Evolutionary conservation across 257 asterid genomes (phyloP), one percentile per base, ranked within the genome.

Genomic region (Datura wrightii): DNA sequence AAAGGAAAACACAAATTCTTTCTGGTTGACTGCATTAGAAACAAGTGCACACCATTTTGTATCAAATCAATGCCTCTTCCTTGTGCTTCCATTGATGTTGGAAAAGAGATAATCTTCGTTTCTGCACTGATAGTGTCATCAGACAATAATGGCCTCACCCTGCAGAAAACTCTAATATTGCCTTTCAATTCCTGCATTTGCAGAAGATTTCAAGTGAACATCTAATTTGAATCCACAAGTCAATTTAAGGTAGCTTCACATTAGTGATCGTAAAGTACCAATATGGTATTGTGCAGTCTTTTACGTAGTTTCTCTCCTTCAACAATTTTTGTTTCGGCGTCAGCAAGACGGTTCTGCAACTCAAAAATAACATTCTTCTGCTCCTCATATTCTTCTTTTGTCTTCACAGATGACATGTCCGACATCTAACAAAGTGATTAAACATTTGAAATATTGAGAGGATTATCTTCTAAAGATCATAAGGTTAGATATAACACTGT

Each of bases 281-380:
- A 85, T 71, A 97, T 97, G 5, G 99, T 95, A 90, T 97, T 97
- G 52, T 97, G 99, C 74, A 95, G 84, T 85, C 93, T 95, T 82
- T 95, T 97, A 8, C 99, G 96, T 13, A 93, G 91, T 72, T 90
- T 88, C 86, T 95, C 99, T 84, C 99, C 99, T 88, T 95, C 99
- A 10, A 91, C 85, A 81, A 94, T 91, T 78, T 95, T 95, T 46
- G 59, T 56, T 78, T 97, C 99, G 5, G 99, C 97, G 37, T 94
- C 97, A 65, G 93, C 91, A n/a, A 97, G 91, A 19, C 94, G 92
- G 70, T 34, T 88, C 59, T 91, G 92, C 70, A 97, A 86, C 78
- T 94, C 97, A 60, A 44, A 16, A 34, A 93, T 88, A 41, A 87
- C 74, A 48, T 86, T 78, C 72, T 90, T 90, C 85, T 92, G 95